phyloP scores from a whole-genome alignment of 2,329 filamentous ascomycete genomes.

The Stagonosporopsis cucurbitacearum region DNA sequence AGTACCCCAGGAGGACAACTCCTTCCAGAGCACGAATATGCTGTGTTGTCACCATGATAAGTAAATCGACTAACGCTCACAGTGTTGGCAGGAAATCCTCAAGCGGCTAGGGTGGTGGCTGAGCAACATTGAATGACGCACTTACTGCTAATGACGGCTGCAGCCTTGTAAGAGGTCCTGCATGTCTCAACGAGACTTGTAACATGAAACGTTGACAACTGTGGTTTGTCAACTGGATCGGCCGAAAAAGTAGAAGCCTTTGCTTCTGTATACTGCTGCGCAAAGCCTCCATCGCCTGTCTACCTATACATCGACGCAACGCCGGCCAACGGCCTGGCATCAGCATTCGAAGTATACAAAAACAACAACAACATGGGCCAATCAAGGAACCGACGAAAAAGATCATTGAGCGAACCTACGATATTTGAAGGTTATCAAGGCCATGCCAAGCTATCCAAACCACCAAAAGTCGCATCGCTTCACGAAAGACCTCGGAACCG shows the following conservation, averaged over 20 bases:
- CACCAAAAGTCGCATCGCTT: slow-evolving; percentile 9
- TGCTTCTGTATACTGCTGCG: too few relatives aligned
- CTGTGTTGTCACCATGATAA: background rate
- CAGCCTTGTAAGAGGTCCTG: slow-evolving; percentile 4
- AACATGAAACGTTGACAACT: slow-evolving; percentile 12
- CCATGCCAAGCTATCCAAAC: slow-evolving; percentile 17
- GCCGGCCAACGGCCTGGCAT: too few relatives aligned
- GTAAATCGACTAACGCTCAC: background rate
- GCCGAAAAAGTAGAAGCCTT: background rate
- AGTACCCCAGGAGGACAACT: background rate
- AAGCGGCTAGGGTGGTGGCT: slow-evolving; percentile 16
- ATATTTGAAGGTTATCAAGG: slow-evolving; percentile 2
- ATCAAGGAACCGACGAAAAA: background rate
- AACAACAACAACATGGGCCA: background rate
- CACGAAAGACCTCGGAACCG: slow-evolving; percentile 11
- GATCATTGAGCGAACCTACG: slow-evolving; percentile 1
- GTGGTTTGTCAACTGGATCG: background rate
- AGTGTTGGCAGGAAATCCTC: slow-evolving; percentile 1
- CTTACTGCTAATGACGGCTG: slow-evolving; percentile 12
- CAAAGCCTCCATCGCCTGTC: too few relatives aligned
- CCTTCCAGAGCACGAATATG: background rate
- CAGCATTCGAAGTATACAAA: background rate
- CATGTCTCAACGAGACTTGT: slow-evolving; percentile 2
- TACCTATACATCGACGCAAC: too few relatives aligned
- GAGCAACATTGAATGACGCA: slow-evolving; percentile 18